A percentile compares a stretch with the other conserved stretches of the same genome.
phyloP scores from a whole-genome alignment of 2,329 filamentous ascomycete species.

The Leptographium procerum region DNA sequence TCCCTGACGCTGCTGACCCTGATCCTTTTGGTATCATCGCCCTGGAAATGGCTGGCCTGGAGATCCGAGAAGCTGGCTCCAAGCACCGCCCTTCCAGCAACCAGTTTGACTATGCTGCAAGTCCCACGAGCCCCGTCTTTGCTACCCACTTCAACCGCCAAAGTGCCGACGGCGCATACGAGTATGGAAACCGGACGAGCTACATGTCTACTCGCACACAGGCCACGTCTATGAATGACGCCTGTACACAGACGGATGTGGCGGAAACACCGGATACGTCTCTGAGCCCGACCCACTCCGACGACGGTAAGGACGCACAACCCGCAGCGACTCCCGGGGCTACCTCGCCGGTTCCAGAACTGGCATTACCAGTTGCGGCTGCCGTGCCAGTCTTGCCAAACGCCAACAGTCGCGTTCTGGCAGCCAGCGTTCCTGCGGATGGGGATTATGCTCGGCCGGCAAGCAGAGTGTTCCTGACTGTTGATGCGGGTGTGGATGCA shows the following conservation, averaged over 20 bases:
- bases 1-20: constrained; percentile 70
- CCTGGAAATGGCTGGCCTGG: constrained; percentile 78
- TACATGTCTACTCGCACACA: constrained; percentile 63
- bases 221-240: constrained; percentile 58
- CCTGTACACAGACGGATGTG: constrained; percentile 52
- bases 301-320: constrained; percentile 31
- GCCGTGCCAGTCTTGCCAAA: not conserved
- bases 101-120: constrained; percentile 66
- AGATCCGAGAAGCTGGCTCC: constrained; percentile 82
- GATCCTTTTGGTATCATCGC: constrained; percentile 88
- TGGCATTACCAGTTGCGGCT: not conserved
- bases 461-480: not conserved
- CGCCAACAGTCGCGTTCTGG: not conserved
- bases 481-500: not conserved
- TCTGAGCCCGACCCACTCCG: constrained; percentile 38
- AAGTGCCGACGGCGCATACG: constrained; percentile 51
- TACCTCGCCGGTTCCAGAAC: not conserved
- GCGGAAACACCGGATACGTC: constrained; percentile 41
- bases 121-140: constrained; percentile 61
- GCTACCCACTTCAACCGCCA: constrained; percentile 43
- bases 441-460: not conserved
- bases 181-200: constrained; percentile 57
- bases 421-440: not conserved
- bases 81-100: constrained; percentile 62
- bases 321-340: not conserved